phyloP scores from a whole-genome alignment of 495 filamentous ascomycete species.

The Lophiotrema nucula region DNA sequence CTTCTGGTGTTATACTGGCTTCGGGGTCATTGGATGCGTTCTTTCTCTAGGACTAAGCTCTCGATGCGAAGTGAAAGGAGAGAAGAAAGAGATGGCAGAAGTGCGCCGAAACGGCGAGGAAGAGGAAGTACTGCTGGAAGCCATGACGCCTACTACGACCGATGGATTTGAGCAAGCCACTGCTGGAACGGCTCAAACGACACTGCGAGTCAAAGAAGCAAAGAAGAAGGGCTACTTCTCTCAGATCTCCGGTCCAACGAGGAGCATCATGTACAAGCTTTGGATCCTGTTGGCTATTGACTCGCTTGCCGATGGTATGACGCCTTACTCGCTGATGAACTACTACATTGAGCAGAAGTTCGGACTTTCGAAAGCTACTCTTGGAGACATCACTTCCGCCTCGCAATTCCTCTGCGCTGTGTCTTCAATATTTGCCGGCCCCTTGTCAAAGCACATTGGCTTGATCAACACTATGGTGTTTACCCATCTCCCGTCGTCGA shows the following conservation, averaged over 20 bases:
- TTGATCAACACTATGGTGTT: slow-evolving; percentile 87
- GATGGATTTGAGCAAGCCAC: slow-evolving; percentile 3
- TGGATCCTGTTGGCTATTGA: slow-evolving; percentile 80
- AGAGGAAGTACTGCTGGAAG: slow-evolving; percentile 31
- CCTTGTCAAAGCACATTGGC: slow-evolving; percentile 72
- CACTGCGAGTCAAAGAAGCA: slow-evolving; percentile 58
- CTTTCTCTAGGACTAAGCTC: slow-evolving; percentile 58
- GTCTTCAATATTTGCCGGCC: slow-evolving; percentile 69
- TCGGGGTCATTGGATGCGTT: slow-evolving; percentile 65
- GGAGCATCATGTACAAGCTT: slow-evolving; percentile 63
- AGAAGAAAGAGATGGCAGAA: slow-evolving; percentile 25
- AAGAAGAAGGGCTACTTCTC: slow-evolving; percentile 58
- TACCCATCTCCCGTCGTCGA: slow-evolving; percentile 73
- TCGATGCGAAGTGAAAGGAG: slow-evolving; percentile 54
- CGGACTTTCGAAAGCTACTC: slow-evolving; percentile 59
- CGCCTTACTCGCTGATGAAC: slow-evolving; percentile 47
- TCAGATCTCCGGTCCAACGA: slow-evolving; percentile 47
- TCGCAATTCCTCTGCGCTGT: slow-evolving; percentile 59
- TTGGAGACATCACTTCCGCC: slow-evolving; percentile 26
- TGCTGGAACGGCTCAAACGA: slow-evolving; percentile 45
- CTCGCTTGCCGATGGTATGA: slow-evolving; percentile 75
- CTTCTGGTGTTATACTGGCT: slow-evolving; percentile 67
- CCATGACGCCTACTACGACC: slow-evolving; percentile 18
- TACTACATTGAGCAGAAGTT: slow-evolving; percentile 81
- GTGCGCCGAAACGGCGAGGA: slow-evolving; percentile 22